Percentiles rank a stretch among this genome's conserved stretches.
Conservation (phyloP, 306 rosid species). For the Clitoria ternatea region DNA sequence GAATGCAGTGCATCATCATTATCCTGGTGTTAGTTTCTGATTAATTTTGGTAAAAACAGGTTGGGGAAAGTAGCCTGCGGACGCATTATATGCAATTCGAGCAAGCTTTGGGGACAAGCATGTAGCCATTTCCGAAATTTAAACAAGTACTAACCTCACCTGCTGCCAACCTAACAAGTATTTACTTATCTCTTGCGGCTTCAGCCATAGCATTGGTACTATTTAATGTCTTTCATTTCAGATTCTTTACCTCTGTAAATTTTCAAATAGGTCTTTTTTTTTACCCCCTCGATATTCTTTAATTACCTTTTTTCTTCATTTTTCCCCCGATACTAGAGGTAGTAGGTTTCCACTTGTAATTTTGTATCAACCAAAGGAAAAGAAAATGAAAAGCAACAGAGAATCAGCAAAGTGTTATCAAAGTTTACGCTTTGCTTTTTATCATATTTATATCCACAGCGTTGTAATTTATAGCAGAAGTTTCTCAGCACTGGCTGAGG, state of each 20-base stretch:
- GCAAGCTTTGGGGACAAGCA: slow-evolving; percentile 40
- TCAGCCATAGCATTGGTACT: too few species aligned
- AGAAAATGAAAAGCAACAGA: slow-evolving; percentile 38
- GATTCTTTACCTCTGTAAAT: slow-evolving; percentile 44
- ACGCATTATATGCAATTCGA: slow-evolving; percentile 64
- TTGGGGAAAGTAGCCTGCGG: slow-evolving; percentile 66
- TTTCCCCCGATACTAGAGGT: slow-evolving; percentile 25
- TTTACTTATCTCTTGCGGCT: slow-evolving; percentile 1
- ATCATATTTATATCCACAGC: neutral
- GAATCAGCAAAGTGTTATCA: slow-evolving; percentile 22
- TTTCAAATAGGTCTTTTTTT: slow-evolving; percentile 12
- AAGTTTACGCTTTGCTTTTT: slow-evolving; percentile 2
- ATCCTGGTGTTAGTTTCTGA: slow-evolving; percentile 17
- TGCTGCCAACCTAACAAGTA: slow-evolving; percentile 31
- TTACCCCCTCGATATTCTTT: slow-evolving; percentile 15
- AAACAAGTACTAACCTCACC: slow-evolving; percentile 33
- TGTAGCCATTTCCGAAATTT: slow-evolving; percentile 34
- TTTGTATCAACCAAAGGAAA: slow-evolving; percentile 36
- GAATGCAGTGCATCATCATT: neutral
- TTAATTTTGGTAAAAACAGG: slow-evolving; percentile 45
- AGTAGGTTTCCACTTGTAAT: slow-evolving; percentile 43
- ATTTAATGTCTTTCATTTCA: slow-evolving; percentile 1
- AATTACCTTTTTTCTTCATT: neutral
- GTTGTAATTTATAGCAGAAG: neutral
- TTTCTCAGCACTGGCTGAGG: neutral